These are phyloP conservation scores for Perkinsus marinus DNA, from an alignment of 169 alveolate genomes.

Conservation along the genomic window DNA sequence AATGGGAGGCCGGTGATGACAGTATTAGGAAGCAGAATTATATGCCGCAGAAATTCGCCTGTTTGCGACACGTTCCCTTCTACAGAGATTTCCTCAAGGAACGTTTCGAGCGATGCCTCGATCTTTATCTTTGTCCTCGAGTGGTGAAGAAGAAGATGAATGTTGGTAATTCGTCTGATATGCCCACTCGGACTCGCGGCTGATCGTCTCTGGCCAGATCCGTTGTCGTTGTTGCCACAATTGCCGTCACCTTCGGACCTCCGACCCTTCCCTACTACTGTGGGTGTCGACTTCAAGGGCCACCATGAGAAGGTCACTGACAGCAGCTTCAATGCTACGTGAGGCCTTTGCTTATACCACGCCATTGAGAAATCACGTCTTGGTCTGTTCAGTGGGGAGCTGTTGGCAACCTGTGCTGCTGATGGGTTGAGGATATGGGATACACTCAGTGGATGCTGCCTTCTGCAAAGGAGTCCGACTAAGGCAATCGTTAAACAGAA, in stretches of 20 bases:
- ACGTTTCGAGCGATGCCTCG: conserved; percentile 78
- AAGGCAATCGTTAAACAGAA: not conserved
- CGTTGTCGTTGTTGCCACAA: conserved; percentile 23
- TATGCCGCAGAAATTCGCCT: conserved; percentile 61
- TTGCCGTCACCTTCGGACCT: conserved; percentile 17
- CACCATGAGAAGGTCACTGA: not conserved
- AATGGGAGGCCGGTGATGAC: conserved; percentile 52
- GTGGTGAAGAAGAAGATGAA: conserved; percentile 68
- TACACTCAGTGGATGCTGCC: not conserved
- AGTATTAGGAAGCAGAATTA: conserved; percentile 55
- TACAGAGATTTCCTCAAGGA: conserved; percentile 36
- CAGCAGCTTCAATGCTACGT: not conserved
- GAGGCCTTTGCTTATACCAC: not conserved
- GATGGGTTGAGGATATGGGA: not conserved
- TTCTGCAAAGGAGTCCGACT: not conserved
- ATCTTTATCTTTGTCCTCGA: conserved; percentile 80
- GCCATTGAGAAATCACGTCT: not conserved
- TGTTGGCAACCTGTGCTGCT: not conserved
- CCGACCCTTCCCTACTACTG: conserved; percentile 22
- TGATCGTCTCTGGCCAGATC: conserved; percentile 2
- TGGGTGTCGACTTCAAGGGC: conserved; percentile 11
- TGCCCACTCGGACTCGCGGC: too few species aligned
- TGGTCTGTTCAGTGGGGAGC: not conserved
- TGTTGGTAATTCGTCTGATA: conserved; percentile 17
- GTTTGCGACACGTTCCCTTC: conserved; percentile 78